These are phyloP conservation scores for Acer saccharum DNA, from an alignment of 345 rosid genomes.

Conservation along the genomic window DNA sequence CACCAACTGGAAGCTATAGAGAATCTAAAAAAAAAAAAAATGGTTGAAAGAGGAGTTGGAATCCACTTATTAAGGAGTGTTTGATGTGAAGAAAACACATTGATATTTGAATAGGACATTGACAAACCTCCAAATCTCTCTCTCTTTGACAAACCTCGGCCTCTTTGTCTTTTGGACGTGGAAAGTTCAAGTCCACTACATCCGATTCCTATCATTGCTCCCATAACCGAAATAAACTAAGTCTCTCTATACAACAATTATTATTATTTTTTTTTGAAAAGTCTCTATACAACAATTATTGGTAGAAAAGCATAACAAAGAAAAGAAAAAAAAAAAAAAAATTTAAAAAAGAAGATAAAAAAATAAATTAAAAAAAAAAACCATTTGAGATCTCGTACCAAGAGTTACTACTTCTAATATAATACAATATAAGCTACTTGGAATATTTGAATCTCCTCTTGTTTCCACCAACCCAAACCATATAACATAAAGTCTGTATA, in stretches of 20 bases:
- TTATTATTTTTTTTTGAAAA: too few relatives aligned
- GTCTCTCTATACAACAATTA: slow-evolving; percentile 45
- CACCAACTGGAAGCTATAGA: slow-evolving; percentile 31
- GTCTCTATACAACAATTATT: slow-evolving; percentile 50
- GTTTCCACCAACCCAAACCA: slow-evolving; percentile 34
- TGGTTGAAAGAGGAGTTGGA: slow-evolving; percentile 79
- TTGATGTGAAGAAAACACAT: slow-evolving; percentile 43
- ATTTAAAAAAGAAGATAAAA: background rate
- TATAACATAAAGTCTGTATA: too few relatives aligned
- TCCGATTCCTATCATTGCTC: slow-evolving; percentile 53
- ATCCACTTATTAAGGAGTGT: slow-evolving; percentile 49
- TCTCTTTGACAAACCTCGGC: slow-evolving; percentile 38
- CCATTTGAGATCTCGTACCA: slow-evolving; percentile 8
- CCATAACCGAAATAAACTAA: slow-evolving; percentile 51
- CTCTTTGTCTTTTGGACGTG: slow-evolving; percentile 58
- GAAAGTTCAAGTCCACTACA: slow-evolving; percentile 69
- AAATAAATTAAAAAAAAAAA: background rate
- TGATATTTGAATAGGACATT: slow-evolving; percentile 36
- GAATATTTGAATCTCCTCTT: slow-evolving; percentile 7
- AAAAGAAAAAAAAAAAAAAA: too few relatives aligned
- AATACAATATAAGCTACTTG: background rate
- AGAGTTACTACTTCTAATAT: background rate
- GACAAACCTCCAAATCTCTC: slow-evolving; percentile 36
- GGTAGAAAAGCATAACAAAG: slow-evolving; percentile 21
- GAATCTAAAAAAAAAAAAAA: slow-evolving; percentile 21